A percentile compares a stretch with the other conserved stretches of the same genome.
Conservation (phyloP, 1,139 yeast genomes). For the Yamadazyma triangularis region DNA sequence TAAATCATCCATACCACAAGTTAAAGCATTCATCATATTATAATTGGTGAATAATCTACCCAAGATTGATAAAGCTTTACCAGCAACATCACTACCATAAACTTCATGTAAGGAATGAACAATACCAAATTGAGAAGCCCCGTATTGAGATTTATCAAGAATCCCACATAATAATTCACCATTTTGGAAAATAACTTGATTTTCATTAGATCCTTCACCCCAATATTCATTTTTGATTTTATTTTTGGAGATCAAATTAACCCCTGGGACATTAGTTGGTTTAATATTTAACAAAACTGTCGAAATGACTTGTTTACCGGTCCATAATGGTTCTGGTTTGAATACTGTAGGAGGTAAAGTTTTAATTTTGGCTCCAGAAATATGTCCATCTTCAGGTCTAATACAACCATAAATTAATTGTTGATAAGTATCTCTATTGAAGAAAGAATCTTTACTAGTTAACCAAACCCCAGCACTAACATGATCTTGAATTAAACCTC, state of each 20-base stretch:
- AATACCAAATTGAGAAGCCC: conserved; percentile 95
- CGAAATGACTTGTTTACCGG: conserved; percentile 96
- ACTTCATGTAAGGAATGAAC: conserved; percentile 96
- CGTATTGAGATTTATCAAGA: conserved; percentile 95
- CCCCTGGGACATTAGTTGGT: conserved; percentile 85
- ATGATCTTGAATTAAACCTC: conserved; percentile 99
- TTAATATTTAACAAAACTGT: conserved; percentile 85
- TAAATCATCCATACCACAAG: conserved; percentile 99
- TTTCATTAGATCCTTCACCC: conserved; percentile 82
- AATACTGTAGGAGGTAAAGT: conserved; percentile 87
- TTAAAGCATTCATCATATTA: conserved; percentile 87
- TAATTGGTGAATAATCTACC: conserved; percentile 95
- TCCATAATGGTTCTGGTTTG: conserved; percentile 91
- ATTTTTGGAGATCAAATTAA: conserved; percentile 76
- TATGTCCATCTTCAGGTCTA: conserved; percentile 98
- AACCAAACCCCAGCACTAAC: conserved; percentile 99
- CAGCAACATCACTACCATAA: conserved; percentile 89
- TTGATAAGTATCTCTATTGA: conserved; percentile 88
- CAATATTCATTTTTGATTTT: conserved; percentile 94
- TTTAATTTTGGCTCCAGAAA: conserved; percentile 62
- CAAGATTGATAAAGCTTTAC: conserved; percentile 80
- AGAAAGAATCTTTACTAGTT: conserved; percentile 86
- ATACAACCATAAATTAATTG: conserved; percentile 91
- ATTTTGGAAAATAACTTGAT: conserved; percentile 75
- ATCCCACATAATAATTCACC: conserved; percentile 92